Evolutionary conservation across 2,329 filamentous ascomycete species (phyloP).

Genomic region (Cladosporium austrohemisphaericum): DNA sequence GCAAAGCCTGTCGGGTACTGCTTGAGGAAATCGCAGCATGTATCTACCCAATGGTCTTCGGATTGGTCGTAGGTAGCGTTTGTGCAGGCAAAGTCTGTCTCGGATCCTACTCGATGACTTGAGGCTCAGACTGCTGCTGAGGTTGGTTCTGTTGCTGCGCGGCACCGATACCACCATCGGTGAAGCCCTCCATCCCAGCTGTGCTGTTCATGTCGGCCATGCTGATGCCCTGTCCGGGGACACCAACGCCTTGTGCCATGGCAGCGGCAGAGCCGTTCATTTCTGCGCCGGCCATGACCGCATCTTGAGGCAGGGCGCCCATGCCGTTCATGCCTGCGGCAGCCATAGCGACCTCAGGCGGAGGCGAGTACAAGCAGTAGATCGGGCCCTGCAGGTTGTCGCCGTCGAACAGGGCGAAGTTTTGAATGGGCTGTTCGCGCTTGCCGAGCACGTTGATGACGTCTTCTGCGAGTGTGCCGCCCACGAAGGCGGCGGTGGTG

Average conservation of each 20-base stretch:
- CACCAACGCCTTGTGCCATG: background rate
- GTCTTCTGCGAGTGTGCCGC: conserved; percentile 88
- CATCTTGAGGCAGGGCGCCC: conserved; percentile 1
- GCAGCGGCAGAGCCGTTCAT: background rate
- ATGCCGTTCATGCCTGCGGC: background rate
- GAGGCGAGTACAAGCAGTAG: conserved; percentile 59
- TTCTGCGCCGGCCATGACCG: background rate
- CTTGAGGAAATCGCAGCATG: too few relatives aligned
- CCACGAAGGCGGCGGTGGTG: conserved; percentile 83
- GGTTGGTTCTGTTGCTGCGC: background rate
- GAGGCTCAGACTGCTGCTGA: background rate
- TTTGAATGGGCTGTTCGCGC: conserved; percentile 92
- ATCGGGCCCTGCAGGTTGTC: conserved; percentile 72
- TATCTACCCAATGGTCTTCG: too few relatives aligned
- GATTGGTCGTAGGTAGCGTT: too few relatives aligned
- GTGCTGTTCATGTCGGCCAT: background rate
- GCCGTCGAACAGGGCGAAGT: conserved; percentile 88
- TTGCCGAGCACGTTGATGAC: conserved; percentile 93
- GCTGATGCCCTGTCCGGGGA: background rate
- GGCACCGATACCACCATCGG: background rate
- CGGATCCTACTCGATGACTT: too few relatives aligned
- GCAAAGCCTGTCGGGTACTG: too few relatives aligned
- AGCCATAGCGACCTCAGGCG: conserved; percentile 26
- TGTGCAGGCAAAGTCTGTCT: too few relatives aligned
- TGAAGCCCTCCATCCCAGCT: background rate